These are phyloP conservation scores for Ogataea nitratoaversa DNA, from an alignment of 805 yeast genomes.

Conservation along the genomic window DNA sequence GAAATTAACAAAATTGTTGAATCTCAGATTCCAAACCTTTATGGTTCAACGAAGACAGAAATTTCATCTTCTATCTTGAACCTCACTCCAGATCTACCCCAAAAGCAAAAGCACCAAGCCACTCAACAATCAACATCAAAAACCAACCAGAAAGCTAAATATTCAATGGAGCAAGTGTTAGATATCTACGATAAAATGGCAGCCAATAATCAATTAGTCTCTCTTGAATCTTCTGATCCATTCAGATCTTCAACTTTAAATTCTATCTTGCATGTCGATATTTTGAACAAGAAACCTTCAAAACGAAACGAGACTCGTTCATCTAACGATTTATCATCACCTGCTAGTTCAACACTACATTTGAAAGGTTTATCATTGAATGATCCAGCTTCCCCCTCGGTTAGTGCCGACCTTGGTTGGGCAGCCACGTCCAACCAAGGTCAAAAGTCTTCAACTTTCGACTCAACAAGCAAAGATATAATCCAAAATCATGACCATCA, in stretches of 20 bases:
- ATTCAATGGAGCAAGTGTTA: conserved; percentile 50
- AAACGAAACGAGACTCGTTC: conserved; percentile 12
- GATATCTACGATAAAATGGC: conserved; percentile 45
- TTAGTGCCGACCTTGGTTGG: not conserved
- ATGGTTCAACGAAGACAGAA: conserved; percentile 1
- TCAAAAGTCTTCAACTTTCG: not conserved
- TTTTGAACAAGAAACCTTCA: conserved; percentile 22
- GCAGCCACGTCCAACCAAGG: not conserved
- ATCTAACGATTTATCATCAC: too few relatives aligned
- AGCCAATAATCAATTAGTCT: conserved; percentile 24
- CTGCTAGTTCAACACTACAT: too few relatives aligned
- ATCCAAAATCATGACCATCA: too few relatives aligned
- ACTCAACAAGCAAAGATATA: too few relatives aligned
- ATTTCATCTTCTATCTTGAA: not conserved
- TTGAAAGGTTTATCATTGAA: conserved; percentile 1
- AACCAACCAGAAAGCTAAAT: conserved; percentile 14
- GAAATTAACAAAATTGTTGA: conserved; percentile 2
- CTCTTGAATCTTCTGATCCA: conserved; percentile 22
- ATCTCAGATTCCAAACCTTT: conserved; percentile 7
- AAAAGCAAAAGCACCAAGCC: not conserved
- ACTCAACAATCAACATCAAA: not conserved
- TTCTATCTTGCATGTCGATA: conserved; percentile 13
- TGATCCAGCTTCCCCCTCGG: not conserved
- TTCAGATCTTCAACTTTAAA: conserved; percentile 28
- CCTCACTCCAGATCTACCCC: conserved; percentile 1